Conservation (phyloP, 495 filamentous ascomycete species). For the Echria macrotheca region DNA sequence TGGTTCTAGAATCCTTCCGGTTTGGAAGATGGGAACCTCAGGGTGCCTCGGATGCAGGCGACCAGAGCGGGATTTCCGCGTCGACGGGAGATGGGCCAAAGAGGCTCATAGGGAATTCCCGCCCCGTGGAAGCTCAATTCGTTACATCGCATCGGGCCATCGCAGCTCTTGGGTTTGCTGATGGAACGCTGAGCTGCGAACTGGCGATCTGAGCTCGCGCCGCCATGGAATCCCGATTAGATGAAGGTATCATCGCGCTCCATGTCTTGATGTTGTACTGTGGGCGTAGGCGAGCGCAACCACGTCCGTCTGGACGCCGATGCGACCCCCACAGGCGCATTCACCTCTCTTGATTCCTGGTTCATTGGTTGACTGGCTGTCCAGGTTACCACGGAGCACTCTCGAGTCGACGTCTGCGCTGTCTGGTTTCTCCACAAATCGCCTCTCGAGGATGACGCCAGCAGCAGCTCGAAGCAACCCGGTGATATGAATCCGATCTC, state of each 20-base stretch:
- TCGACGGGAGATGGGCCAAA: constrained; percentile 9
- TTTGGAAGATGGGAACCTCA: neutral
- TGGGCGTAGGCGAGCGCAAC: neutral
- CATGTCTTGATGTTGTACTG: neutral
- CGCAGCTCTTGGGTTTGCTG: constrained; percentile 23
- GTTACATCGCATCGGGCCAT: constrained; percentile 32
- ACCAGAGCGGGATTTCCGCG: constrained; percentile 9
- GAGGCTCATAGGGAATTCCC: constrained; percentile 17
- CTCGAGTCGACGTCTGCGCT: too few relatives aligned
- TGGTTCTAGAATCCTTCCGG: constrained; percentile 19
- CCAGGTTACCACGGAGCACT: too few relatives aligned
- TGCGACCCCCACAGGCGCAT: neutral
- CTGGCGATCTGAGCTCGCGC: neutral
- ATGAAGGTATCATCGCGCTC: constrained; percentile 5
- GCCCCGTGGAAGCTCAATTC: constrained; percentile 11
- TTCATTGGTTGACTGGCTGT: too few relatives aligned
- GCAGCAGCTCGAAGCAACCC: too few relatives aligned
- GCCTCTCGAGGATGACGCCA: too few relatives aligned
- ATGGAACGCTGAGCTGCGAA: constrained; percentile 23
- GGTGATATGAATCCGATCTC: too few relatives aligned
- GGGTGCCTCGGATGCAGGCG: too few relatives aligned
- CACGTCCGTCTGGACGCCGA: neutral
- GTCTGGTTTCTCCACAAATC: too few relatives aligned
- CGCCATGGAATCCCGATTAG: neutral
- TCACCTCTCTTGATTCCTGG: too few relatives aligned